Percentiles rank a stretch among this genome's conserved stretches.
Conservation (phyloP, 306 rosid species). For the Malus orientalis region DNA sequence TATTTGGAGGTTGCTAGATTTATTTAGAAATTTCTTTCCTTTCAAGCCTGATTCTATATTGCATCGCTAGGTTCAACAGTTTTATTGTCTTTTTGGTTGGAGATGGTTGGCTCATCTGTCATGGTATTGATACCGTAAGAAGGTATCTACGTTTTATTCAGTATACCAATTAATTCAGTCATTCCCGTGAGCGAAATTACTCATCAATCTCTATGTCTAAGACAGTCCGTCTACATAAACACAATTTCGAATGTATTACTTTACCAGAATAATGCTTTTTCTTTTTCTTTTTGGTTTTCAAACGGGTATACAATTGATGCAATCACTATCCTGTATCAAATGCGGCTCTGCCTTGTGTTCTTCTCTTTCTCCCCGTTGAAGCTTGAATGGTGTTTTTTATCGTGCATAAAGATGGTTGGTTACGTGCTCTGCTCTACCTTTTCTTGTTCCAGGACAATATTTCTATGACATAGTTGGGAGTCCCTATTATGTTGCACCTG, state of each 20-base stretch:
- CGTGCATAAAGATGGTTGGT: background rate
- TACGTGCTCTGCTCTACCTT: slow-evolving; percentile 1
- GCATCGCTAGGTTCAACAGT: background rate
- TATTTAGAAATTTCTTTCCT: background rate
- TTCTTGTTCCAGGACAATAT: slow-evolving; percentile 48
- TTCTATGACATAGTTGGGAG: slow-evolving; percentile 80
- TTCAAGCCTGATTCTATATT: background rate
- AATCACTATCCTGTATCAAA: too few species aligned
- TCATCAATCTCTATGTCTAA: background rate
- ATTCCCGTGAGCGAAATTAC: background rate
- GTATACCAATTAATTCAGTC: background rate
- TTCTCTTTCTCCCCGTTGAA: background rate
- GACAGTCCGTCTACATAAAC: background rate
- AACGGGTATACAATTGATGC: background rate
- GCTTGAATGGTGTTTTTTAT: background rate
- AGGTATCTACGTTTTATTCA: background rate
- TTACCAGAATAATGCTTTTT: background rate
- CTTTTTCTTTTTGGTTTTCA: background rate
- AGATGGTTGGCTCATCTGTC: background rate
- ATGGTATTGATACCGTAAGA: background rate
- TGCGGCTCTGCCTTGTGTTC: background rate
- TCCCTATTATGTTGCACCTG: slow-evolving; percentile 88
- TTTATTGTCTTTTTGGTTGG: background rate
- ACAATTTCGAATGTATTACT: background rate
- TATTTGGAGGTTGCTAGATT: background rate